phyloP scores from a whole-genome alignment of 345 rosid species.

The Gynandropsis gynandra region DNA sequence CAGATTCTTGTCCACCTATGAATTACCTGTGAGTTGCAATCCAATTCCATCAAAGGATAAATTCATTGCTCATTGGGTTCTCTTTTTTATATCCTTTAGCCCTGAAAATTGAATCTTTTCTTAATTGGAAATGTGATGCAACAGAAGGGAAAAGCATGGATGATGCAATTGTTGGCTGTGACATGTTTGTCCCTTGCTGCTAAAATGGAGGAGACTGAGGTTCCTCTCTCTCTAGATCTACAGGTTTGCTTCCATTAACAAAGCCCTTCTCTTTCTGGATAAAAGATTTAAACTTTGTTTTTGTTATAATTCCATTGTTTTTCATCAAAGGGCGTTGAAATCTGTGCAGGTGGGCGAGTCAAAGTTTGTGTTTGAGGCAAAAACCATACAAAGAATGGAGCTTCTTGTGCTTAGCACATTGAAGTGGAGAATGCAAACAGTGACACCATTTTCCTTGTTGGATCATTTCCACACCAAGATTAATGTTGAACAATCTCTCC shows the following conservation, averaged over 20 bases:
- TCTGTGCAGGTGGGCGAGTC: conserved; percentile 43
- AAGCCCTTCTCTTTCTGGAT: not conserved
- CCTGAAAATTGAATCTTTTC: no score
- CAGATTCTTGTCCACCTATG: conserved; percentile 55
- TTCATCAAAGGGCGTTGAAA: not conserved
- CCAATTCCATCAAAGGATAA: not conserved
- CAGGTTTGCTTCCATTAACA: conserved; percentile 33
- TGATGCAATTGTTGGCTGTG: conserved; percentile 60
- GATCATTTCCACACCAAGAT: conserved; percentile 51
- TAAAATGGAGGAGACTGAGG: conserved; percentile 69
- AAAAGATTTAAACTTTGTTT: not conserved
- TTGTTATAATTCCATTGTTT: not conserved
- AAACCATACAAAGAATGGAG: conserved; percentile 69
- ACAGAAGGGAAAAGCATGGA: conserved; percentile 69
- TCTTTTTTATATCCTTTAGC: no score
- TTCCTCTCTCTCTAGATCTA: conserved; percentile 52
- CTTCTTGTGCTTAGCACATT: conserved; percentile 58
- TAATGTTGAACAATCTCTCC: conserved; percentile 34
- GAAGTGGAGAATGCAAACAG: conserved; percentile 70
- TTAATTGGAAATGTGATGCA: no score
- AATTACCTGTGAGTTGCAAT: conserved; percentile 50
- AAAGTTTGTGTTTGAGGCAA: conserved; percentile 54
- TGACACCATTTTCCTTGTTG: conserved; percentile 61
- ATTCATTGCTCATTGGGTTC: not conserved
- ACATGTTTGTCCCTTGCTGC: conserved; percentile 72